Base-by-base conservation (phyloP, 2,329 filamentous ascomycete species). In the Aureobasidium leucospermi region DNA sequence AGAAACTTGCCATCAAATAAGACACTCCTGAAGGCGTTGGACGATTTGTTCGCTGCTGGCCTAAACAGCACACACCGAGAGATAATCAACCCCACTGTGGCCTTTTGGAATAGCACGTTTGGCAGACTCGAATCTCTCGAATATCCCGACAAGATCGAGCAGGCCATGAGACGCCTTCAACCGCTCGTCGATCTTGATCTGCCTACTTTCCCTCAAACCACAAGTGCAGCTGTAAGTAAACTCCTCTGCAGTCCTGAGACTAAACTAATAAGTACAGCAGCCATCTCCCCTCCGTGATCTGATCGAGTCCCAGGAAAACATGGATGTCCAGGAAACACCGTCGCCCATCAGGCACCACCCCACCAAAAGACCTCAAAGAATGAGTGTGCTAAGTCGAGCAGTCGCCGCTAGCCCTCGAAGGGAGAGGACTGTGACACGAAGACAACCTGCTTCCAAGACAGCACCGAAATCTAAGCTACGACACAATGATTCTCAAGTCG, bases 401-500 rank as follows among this genome's bases (percentile, higher is more conserved):
- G 43, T 71, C 10, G 38, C 47, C 16, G 51, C 46, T 34, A 58
- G 52, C 16, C 46, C 48, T 16, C 52, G 46, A 43, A 32, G 46
- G 39, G 49, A 34, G 13, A 53, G 52, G n/a, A 19, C 58, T 13
- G 34, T 8, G 3, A 48, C 10, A 19, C 42, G 51, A 38, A 47
- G 43, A 10, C 41, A 16, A n/a, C 28, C 58, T 32, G 28, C 28
- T n/a, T 13, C 19, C 10, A 51, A 59, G 19, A 9, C 43, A 23
- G 47, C 41, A 13, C 19, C 31, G 23, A 58, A 53, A 48, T 77
- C 80, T 16, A 82, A 81, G 61, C 76, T 86, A 31, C 83, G 88
- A 36, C 90, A 96, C 65, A 84, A 96, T 63, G 82, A 95, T 71
- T 95, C 90, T 0, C 90, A 95, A 67, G 81, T 95, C 29, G 81